These are phyloP conservation scores for Tagetes erecta DNA, from an alignment of 129 eudicot genomes.

Conservation along the genomic window DNA sequence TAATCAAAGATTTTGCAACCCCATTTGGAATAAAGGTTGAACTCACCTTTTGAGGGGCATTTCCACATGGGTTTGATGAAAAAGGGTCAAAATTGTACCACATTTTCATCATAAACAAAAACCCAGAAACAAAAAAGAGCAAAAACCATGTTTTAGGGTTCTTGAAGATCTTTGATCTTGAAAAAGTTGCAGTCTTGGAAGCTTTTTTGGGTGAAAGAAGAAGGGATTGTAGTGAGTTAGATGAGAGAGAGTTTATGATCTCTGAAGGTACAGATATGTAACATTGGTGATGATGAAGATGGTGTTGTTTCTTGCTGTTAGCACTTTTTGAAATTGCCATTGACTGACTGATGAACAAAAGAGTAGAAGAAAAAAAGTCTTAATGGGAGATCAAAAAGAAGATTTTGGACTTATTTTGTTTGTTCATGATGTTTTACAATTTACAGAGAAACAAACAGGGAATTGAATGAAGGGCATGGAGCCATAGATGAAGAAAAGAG, in stretches of 20 bases:
- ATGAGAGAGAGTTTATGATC: slow-evolving; percentile 69
- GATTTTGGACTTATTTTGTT: slow-evolving; percentile 6
- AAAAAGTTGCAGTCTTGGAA: slow-evolving; percentile 32
- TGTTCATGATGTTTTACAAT: slow-evolving; percentile 25
- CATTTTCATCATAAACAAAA: slow-evolving; percentile 55
- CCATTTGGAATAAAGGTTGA: slow-evolving; percentile 41
- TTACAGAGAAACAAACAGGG: slow-evolving; percentile 14
- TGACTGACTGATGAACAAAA: slow-evolving; percentile 12
- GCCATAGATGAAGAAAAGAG: slow-evolving; percentile 33
- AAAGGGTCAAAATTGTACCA: slow-evolving; percentile 62
- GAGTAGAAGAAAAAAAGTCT: background rate
- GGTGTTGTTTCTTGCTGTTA: slow-evolving; percentile 46
- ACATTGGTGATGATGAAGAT: slow-evolving; percentile 50
- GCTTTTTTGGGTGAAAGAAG: slow-evolving; percentile 65
- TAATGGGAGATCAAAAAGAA: slow-evolving; percentile 15
- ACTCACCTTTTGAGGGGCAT: slow-evolving; percentile 30
- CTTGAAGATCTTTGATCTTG: slow-evolving; percentile 44
- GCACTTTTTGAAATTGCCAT: slow-evolving; percentile 65
- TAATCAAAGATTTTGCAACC: slow-evolving; percentile 24
- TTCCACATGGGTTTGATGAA: slow-evolving; percentile 57
- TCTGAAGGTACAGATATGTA: slow-evolving; percentile 85
- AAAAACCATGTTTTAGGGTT: slow-evolving; percentile 59
- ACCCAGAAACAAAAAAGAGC: slow-evolving; percentile 41
- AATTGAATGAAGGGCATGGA: slow-evolving; percentile 22
- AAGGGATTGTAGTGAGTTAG: slow-evolving; percentile 69